Base-by-base conservation (phyloP, 2,329 filamentous ascomycete species). In the Verticillium tricorpus region DNA sequence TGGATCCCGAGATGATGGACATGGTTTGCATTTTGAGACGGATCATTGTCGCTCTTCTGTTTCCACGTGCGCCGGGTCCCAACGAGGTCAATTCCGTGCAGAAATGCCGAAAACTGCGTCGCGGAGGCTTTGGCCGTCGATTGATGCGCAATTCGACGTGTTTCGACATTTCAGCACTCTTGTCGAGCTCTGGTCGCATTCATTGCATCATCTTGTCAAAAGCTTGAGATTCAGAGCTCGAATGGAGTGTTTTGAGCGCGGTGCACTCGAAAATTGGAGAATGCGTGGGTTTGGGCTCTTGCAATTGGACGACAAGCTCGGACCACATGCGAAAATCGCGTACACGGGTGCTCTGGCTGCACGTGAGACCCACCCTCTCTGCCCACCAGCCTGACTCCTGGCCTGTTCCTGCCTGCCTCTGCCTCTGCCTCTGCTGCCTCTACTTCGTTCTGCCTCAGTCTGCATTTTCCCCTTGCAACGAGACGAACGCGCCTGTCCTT, bases 351-450 rank as follows among this genome's bases (percentile, higher is more conserved):
- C 45, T 50, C 9, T 59, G 52, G n/a, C 63, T 63, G 64, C 64
- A 65, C 63, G 64, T 65, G 64, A 65, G 64, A 64, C 64, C 64
- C 64, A 64, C 64, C 50, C 59, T 56, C n/a, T 50, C 45, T 50
- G 45, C 45, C 19, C 45, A 50, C 45, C 22, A 17, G n/a, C 45
- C 45, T 50, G 45, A 25, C 19, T 50, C n/a, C 19, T 19, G 39
- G 28, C 8, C 45, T 9, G n/a, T n/a, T 25, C 45, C 45, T 50
- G 45, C 34, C 34, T 35, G 14, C 39, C 37, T 59, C 58, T 58
- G 58, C 60, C 56, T 65, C 54, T 58, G 60, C 55, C 57, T 59
- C 58, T 52, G 52, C 58, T 52, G 52, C 59, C 52, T 65, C 54
- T 58, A 58, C 55, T 59, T 59, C 58, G n/a, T 50, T 22, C 45